These are phyloP conservation scores for Solanum verrucosum DNA, from an alignment of 257 asterid species.

Conservation along the genomic window DNA sequence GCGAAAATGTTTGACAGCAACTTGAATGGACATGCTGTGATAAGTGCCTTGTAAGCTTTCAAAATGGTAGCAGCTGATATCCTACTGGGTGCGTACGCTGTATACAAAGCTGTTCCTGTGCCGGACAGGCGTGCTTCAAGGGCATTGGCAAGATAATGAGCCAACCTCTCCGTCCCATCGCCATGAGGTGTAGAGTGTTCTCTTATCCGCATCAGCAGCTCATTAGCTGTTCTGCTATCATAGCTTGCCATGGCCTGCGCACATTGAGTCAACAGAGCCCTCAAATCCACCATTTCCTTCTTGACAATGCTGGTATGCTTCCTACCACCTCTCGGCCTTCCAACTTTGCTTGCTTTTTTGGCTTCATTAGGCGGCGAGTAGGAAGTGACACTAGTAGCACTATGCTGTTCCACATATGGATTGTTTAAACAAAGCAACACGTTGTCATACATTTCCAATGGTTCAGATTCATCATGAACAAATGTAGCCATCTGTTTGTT, in stretches of 20 bases:
- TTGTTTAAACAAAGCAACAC: constrained; percentile 19
- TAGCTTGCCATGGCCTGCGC: constrained; percentile 30
- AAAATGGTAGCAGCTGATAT: constrained; percentile 27
- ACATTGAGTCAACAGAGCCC: constrained; percentile 25
- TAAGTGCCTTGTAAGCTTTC: constrained; percentile 18
- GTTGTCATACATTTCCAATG: constrained; percentile 23
- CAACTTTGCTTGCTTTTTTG: constrained; percentile 6
- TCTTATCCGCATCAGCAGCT: constrained; percentile 24
- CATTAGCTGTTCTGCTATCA: constrained; percentile 22
- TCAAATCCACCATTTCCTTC: constrained; percentile 29
- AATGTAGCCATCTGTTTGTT: constrained; percentile 23
- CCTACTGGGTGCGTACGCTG: constrained; percentile 8
- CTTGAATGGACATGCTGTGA: constrained; percentile 28
- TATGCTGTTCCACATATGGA: constrained; percentile 1
- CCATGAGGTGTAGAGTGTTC: constrained; percentile 28
- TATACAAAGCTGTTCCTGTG: constrained; percentile 23
- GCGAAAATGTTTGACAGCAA: constrained; percentile 18
- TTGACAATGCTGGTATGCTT: constrained; percentile 9
- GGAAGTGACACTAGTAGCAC: background rate
- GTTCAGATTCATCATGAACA: constrained; percentile 13
- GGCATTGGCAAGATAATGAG: constrained; percentile 26
- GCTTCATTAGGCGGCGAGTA: constrained; percentile 7
- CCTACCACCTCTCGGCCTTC: constrained; percentile 16
- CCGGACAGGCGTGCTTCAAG: constrained; percentile 34
- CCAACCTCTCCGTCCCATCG: constrained; percentile 29